phyloP scores from a whole-genome alignment of 257 asterid genomes.

The Fraxinus americana region DNA sequence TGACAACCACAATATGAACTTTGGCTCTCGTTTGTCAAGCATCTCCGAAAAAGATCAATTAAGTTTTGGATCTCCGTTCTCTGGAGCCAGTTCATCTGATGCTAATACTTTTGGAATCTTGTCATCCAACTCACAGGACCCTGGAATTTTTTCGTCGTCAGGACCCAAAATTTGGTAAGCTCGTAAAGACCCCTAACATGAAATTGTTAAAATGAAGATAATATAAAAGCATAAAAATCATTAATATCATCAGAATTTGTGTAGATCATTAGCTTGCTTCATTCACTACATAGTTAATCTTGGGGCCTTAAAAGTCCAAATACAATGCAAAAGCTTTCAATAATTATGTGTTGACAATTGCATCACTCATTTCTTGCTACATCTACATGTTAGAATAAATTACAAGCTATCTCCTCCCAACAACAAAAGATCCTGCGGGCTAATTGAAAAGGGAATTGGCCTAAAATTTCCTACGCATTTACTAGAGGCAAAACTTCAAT shows the following conservation, averaged over 20 bases:
- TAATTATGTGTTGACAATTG: too few species aligned
- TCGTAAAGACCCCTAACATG: not conserved
- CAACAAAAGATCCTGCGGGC: too few species aligned
- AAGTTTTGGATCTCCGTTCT: slow-evolving; percentile 74
- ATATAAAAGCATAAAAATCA: too few species aligned
- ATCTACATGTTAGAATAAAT: not conserved
- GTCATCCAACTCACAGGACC: slow-evolving; percentile 65
- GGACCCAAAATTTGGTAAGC: slow-evolving; percentile 72
- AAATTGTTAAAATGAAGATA: not conserved
- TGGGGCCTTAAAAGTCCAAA: too few species aligned
- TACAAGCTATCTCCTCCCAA: not conserved
- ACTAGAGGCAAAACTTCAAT: slow-evolving; percentile 53
- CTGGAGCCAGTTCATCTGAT: slow-evolving; percentile 58
- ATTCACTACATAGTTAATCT: too few species aligned
- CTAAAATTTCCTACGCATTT: too few species aligned
- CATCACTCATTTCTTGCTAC: too few species aligned
- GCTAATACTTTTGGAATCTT: slow-evolving; percentile 47
- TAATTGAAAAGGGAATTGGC: too few species aligned
- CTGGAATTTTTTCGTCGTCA: slow-evolving; percentile 65
- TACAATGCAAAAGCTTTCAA: not conserved
- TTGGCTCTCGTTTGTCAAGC: slow-evolving; percentile 60
- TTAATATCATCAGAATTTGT: too few species aligned
- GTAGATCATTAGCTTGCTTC: too few species aligned
- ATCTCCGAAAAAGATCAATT: slow-evolving; percentile 63
- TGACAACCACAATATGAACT: slow-evolving; percentile 36